These are phyloP conservation scores for Peribolospora kevripleyi DNA, from an alignment of 768 basidiomycete species.

Conservation along the genomic window DNA sequence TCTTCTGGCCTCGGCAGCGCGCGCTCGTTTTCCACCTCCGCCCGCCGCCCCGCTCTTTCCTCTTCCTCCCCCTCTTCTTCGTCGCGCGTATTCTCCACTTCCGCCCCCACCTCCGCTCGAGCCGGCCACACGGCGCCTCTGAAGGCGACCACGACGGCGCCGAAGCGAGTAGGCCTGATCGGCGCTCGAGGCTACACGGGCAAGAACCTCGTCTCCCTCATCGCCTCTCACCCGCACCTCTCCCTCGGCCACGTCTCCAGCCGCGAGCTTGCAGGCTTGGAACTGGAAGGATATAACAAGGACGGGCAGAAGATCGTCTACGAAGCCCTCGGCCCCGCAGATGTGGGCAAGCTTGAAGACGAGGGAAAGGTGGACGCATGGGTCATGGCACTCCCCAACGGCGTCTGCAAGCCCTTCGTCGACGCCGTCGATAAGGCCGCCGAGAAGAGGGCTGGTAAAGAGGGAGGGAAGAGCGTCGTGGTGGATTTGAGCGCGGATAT, in stretches of 20 bases:
- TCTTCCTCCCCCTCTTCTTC: constrained; percentile 23
- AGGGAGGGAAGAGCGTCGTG: constrained; percentile 41
- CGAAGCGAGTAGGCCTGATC: constrained; percentile 80
- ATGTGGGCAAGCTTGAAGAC: constrained; percentile 74
- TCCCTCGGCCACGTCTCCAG: constrained; percentile 88
- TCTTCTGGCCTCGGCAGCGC: neutral
- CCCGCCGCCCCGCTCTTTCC: constrained; percentile 21
- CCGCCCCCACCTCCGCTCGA: constrained; percentile 21
- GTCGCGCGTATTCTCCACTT: constrained; percentile 57
- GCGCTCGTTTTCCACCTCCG: constrained; percentile 35
- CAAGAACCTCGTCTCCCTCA: constrained; percentile 63
- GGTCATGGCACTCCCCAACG: constrained; percentile 98
- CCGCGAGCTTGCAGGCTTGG: constrained; percentile 64
- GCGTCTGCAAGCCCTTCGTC: constrained; percentile 84
- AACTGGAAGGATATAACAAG: constrained; percentile 62
- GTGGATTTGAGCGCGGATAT: constrained; percentile 88
- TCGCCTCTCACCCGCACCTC: constrained; percentile 68
- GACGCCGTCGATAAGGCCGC: constrained; percentile 69
- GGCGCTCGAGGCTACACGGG: constrained; percentile 93
- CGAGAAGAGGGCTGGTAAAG: constrained; percentile 22
- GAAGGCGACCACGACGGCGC: constrained; percentile 27
- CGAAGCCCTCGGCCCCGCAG: constrained; percentile 47
- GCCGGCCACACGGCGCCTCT: neutral
- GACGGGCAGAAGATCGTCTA: constrained; percentile 32
- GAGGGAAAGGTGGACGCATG: constrained; percentile 81